phyloP scores from a whole-genome alignment of 805 yeast species.

The Candida xyloterini region DNA sequence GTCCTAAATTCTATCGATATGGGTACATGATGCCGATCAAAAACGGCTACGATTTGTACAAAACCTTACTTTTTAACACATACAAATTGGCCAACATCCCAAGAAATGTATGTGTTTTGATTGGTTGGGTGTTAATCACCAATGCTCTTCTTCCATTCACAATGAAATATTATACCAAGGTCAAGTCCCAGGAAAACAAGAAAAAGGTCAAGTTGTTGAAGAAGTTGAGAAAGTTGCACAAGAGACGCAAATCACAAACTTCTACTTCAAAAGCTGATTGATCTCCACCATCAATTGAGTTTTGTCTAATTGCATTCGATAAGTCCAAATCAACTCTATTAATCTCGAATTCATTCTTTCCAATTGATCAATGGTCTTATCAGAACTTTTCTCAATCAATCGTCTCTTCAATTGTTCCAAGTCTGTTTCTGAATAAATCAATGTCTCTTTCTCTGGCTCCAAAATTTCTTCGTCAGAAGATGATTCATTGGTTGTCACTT shows the following conservation, averaged over 20 bases:
- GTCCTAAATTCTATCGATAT: slow-evolving; percentile 52
- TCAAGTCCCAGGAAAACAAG: slow-evolving; percentile 11
- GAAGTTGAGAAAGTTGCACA: slow-evolving; percentile 10
- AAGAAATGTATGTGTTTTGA: slow-evolving; percentile 54
- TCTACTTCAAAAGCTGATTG: slow-evolving; percentile 19
- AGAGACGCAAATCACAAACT: slow-evolving; percentile 1
- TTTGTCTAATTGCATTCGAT: slow-evolving; percentile 50
- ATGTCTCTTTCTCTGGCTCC: slow-evolving; percentile 22
- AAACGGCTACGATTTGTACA: slow-evolving; percentile 54
- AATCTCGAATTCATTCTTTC: slow-evolving; percentile 66
- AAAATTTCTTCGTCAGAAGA: slow-evolving; percentile 23
- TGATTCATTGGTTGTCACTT: slow-evolving; percentile 7
- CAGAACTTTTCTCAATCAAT: slow-evolving; percentile 39
- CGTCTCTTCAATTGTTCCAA: slow-evolving; percentile 29
- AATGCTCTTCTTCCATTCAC: slow-evolving; percentile 40
- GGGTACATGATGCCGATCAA: slow-evolving; percentile 69
- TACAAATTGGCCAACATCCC: slow-evolving; percentile 54
- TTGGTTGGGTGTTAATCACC: slow-evolving; percentile 57
- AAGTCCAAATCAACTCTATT: slow-evolving; percentile 71
- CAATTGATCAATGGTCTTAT: slow-evolving; percentile 47
- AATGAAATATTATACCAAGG: slow-evolving; percentile 20
- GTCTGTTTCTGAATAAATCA: slow-evolving; percentile 34
- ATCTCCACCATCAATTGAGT: slow-evolving; percentile 36
- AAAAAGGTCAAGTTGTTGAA: slow-evolving; percentile 16
- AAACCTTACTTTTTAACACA: slow-evolving; percentile 54